Evolutionary conservation across 257 asterid species (phyloP).

Genomic region (Plantago elongata): DNA sequence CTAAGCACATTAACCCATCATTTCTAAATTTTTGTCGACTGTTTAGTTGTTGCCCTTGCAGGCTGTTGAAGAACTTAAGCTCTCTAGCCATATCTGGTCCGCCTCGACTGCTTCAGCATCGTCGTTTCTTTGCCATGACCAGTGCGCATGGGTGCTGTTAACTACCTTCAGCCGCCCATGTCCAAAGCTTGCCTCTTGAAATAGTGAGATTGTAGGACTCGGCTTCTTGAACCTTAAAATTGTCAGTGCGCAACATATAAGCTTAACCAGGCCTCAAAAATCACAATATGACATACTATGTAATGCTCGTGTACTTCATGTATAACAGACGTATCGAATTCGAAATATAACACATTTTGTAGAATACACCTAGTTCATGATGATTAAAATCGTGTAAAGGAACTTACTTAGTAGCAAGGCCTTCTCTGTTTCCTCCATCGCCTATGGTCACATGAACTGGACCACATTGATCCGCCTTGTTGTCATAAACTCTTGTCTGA

Average conservation of each 20-base stretch:
- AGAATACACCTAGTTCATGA: no score
- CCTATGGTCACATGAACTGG: conserved; percentile 73
- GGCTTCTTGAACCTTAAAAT: conserved; percentile 27
- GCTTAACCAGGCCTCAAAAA: no score
- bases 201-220: conserved; percentile 49
- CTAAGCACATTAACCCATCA: not conserved
- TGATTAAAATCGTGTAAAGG: not conserved
- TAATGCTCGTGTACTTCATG: no score
- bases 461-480: conserved; percentile 62
- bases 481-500: conserved; percentile 68
- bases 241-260: not conserved
- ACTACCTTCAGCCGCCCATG: conserved; percentile 55
- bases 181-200: conserved; percentile 87
- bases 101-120: conserved; percentile 36
- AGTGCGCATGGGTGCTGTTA: conserved; percentile 60
- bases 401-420: conserved; percentile 71
- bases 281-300: no score
- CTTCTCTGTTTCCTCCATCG: conserved; percentile 94
- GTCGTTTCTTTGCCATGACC: conserved; percentile 82
- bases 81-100: conserved; percentile 52
- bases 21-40: not conserved
- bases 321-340: no score
- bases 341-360: no score
- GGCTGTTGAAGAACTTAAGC: conserved; percentile 19
- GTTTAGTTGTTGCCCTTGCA: not conserved